phyloP scores from a whole-genome alignment of 306 rosid genomes.

The Carpinus fangiana region DNA sequence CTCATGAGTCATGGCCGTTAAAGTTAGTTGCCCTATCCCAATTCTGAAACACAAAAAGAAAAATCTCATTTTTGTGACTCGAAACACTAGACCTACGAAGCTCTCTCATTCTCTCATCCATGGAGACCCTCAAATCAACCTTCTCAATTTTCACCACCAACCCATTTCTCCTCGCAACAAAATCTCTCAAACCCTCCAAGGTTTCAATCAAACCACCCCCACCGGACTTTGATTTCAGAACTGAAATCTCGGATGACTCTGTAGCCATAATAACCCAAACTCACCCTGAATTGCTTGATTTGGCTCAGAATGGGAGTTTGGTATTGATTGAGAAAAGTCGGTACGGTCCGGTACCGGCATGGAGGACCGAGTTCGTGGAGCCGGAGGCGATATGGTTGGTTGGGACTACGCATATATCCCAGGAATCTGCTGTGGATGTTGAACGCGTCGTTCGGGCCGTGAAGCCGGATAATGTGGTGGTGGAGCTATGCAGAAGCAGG shows the following conservation, averaged over 20 bases:
- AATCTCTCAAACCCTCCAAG: constrained; percentile 35
- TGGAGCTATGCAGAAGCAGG: constrained; percentile 96
- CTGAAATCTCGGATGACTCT: constrained; percentile 51
- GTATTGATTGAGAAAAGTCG: constrained; percentile 68
- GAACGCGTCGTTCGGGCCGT: constrained; percentile 67
- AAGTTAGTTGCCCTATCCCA: constrained; percentile 2
- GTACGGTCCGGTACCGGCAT: constrained; percentile 74
- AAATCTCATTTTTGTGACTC: background rate
- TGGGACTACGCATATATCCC: constrained; percentile 67
- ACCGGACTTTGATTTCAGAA: constrained; percentile 66
- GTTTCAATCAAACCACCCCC: constrained; percentile 73
- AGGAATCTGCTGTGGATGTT: constrained; percentile 61
- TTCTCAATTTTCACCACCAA: constrained; percentile 51
- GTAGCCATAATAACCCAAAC: constrained; percentile 54
- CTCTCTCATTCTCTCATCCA: constrained; percentile 25
- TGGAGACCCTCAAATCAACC: constrained; percentile 55
- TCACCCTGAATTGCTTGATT: constrained; percentile 77
- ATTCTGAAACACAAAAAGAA: background rate
- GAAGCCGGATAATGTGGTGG: constrained; percentile 78
- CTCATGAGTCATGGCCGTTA: background rate
- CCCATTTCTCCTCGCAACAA: constrained; percentile 40
- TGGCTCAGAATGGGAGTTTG: constrained; percentile 71
- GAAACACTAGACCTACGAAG: background rate
- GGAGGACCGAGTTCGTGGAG: constrained; percentile 77
- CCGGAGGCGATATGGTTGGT: constrained; percentile 73